Conservation (phyloP, 2,329 filamentous ascomycete genomes). For the Fusarium albosuccineum region DNA sequence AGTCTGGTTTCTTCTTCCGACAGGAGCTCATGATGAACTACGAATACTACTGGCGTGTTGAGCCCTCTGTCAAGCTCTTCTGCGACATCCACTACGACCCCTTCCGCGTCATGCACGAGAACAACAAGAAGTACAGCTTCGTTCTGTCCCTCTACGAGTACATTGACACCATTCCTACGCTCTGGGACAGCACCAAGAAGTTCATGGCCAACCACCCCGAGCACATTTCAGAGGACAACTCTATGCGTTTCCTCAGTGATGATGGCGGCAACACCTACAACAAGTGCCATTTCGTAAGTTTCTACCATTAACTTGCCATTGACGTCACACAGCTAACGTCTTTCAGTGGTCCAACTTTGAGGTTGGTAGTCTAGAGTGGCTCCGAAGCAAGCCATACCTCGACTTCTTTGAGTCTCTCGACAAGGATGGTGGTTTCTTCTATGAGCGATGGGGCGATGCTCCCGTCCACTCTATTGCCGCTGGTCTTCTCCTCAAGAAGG, state of each 20-base stretch:
- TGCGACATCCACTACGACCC: conserved; percentile 97
- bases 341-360: conserved; percentile 98
- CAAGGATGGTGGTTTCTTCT: conserved; percentile 95
- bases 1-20: conserved; percentile 99
- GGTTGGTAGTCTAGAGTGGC: conserved; percentile 93
- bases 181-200: conserved; percentile 95
- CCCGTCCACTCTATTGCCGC: conserved; percentile 99
- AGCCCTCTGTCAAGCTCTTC: conserved; percentile 95
- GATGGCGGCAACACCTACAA: conserved; percentile 95
- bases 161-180: conserved; percentile 92
- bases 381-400: conserved; percentile 87
- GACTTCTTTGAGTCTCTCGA: conserved; percentile 94
- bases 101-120: conserved; percentile 95
- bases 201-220: conserved; percentile 93
- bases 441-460: conserved; percentile 98
- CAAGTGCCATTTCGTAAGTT: conserved; percentile 91
- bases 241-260: conserved; percentile 91
- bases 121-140: conserved; percentile 99
- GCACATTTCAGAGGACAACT: conserved; percentile 86
- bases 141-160: conserved; percentile 97
- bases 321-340: conserved; percentile 31
- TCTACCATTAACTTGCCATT: not conserved
- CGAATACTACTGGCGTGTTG: conserved; percentile 99
- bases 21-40: conserved; percentile 94
- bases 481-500: conserved; percentile 86